Percentiles rank a stretch among this genome's conserved stretches.
phyloP scores from a whole-genome alignment of 2,329 filamentous ascomycete genomes.

The Amesomyces nigricolor region DNA sequence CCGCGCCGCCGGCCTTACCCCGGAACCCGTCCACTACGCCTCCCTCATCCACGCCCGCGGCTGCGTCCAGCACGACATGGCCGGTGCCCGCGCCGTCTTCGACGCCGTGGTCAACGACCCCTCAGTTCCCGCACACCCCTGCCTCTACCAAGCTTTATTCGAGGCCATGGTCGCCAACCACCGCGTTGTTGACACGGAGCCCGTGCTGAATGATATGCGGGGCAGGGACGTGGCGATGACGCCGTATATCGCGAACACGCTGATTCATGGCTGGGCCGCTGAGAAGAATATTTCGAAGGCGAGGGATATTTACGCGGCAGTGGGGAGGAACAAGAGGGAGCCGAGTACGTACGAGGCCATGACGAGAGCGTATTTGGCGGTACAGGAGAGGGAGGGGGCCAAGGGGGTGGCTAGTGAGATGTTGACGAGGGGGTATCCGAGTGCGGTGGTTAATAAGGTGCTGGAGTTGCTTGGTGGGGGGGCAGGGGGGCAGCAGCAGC shows the following conservation, averaged over 20 bases:
- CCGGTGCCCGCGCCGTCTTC: conserved; percentile 74
- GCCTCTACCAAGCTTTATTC: conserved; percentile 92
- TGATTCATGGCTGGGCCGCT: conserved; percentile 93
- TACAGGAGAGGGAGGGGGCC: conserved; percentile 72
- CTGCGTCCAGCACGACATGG: conserved; percentile 87
- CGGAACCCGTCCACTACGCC: conserved; percentile 92
- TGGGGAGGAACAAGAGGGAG: conserved; percentile 74
- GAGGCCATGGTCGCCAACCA: conserved; percentile 97
- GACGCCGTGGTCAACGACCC: conserved; percentile 67
- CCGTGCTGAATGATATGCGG: conserved; percentile 71
- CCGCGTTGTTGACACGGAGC: conserved; percentile 68
- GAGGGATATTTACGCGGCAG: conserved; percentile 70
- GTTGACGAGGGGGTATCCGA: conserved; percentile 81
- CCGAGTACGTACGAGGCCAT: conserved; percentile 98
- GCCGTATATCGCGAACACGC: conserved; percentile 94
- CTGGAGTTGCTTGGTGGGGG: conserved; percentile 72
- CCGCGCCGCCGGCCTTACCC: conserved; percentile 63
- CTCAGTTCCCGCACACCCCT: conserved; percentile 68
- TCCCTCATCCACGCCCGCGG: conserved; percentile 94
- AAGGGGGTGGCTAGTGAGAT: conserved; percentile 82
- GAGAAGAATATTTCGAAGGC: conserved; percentile 77
- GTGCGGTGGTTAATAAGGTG: conserved; percentile 89
- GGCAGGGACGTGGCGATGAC: conserved; percentile 74
- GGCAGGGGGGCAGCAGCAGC: conserved; percentile 26
- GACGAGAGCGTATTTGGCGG: conserved; percentile 85